A percentile compares a stretch with the other conserved stretches of the same genome.
Conservation (phyloP, 208 protist genomes). For the Vickermania spadyakhi region DNA sequence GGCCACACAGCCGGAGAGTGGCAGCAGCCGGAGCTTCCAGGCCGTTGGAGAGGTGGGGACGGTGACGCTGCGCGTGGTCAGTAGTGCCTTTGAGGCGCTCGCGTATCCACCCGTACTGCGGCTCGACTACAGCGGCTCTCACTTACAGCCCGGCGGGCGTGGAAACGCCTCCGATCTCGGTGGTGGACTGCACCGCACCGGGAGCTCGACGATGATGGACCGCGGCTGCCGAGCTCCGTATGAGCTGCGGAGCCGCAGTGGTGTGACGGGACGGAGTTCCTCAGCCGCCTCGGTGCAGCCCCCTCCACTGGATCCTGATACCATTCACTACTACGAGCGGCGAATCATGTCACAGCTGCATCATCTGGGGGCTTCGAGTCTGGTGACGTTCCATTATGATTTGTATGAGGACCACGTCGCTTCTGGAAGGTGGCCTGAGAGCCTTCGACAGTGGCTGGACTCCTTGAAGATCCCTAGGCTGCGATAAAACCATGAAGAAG, state of each 20-base stretch:
- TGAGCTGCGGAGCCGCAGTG: neutral
- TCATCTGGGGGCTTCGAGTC: constrained; percentile 19
- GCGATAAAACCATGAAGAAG: neutral
- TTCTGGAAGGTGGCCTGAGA: constrained; percentile 46
- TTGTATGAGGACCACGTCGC: constrained; percentile 76
- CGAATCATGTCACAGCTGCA: constrained; percentile 50
- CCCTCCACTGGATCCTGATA: constrained; percentile 22
- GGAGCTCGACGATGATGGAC: too few species aligned
- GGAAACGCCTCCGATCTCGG: too few species aligned
- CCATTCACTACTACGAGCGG: constrained; percentile 59
- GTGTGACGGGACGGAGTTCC: neutral
- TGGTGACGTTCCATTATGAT: constrained; percentile 57
- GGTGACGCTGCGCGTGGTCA: neutral
- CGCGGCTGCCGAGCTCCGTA: neutral
- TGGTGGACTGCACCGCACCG: too few species aligned
- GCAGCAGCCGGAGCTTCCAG: neutral
- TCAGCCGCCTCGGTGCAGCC: neutral
- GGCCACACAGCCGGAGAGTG: neutral
- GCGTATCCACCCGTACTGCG: neutral
- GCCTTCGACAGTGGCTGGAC: constrained; percentile 51
- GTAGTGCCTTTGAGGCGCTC: neutral
- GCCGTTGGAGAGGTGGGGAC: neutral
- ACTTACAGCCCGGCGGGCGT: neutral
- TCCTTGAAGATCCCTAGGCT: constrained; percentile 8
- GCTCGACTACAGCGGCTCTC: neutral